phyloP scores from a whole-genome alignment of 176 grass and related monocot species.

The Stipa capillata region DNA sequence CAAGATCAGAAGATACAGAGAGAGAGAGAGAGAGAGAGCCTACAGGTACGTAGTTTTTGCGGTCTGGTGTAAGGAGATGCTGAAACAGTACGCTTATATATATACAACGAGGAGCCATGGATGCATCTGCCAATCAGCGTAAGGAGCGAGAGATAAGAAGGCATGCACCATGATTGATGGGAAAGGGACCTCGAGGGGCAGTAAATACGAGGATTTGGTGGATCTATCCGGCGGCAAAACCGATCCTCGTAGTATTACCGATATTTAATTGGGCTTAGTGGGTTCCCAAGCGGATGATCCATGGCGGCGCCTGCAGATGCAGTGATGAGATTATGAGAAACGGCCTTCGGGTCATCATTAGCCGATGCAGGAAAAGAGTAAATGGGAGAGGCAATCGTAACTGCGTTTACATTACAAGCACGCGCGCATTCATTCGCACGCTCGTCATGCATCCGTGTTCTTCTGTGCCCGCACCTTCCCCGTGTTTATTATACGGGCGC shows the following conservation, averaged over 20 bases:
- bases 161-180: not conserved
- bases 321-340: too few species aligned
- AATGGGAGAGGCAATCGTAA: too few species aligned
- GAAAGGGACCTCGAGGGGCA: not conserved
- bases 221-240: slow-evolving; percentile 14
- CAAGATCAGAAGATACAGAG: not conserved
- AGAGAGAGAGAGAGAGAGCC: not conserved
- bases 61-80: not conserved
- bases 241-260: not conserved
- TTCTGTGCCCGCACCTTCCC: too few species aligned
- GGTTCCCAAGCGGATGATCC: too few species aligned
- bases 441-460: too few species aligned
- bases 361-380: too few species aligned
- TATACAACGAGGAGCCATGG: not conserved
- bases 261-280: too few species aligned
- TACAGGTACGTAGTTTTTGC: not conserved
- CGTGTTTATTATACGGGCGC: too few species aligned
- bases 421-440: too few species aligned
- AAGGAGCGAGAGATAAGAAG: not conserved
- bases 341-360: too few species aligned
- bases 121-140: not conserved
- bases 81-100: not conserved
- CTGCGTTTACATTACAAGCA: too few species aligned
- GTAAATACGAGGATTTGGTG: not conserved
- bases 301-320: too few species aligned